Conservation (phyloP, 441 rosid genomes). For the Adansonia madagascariensis region DNA sequence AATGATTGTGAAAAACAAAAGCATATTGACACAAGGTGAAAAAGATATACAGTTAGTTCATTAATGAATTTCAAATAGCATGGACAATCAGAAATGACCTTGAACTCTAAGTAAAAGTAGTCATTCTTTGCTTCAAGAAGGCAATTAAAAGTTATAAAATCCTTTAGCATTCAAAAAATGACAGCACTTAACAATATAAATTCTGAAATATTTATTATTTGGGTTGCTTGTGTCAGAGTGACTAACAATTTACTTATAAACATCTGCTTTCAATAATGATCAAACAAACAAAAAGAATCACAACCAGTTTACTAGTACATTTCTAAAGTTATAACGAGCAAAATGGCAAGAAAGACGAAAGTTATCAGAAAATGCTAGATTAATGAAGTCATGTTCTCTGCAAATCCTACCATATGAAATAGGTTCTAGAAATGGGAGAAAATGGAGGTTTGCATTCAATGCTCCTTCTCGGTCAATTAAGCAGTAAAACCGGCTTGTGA, state of each 20-base stretch:
- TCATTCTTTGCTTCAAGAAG: slow-evolving; percentile 6
- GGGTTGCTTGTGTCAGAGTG: not conserved
- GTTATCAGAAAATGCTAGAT: not conserved
- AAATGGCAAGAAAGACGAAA: not conserved
- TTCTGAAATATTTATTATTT: not conserved
- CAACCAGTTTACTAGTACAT: not conserved
- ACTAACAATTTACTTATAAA: not conserved
- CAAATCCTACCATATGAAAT: not conserved
- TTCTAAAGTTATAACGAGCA: not conserved
- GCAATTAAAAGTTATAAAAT: slow-evolving; percentile 1
- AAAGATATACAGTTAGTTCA: not conserved
- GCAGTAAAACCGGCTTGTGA: not conserved
- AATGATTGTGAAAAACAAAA: not conserved
- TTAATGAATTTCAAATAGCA: not conserved
- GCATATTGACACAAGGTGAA: not conserved
- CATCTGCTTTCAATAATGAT: not conserved
- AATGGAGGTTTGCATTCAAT: not conserved
- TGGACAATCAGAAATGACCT: not conserved
- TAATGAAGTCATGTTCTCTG: not conserved
- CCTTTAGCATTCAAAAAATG: not conserved
- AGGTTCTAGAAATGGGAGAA: not conserved
- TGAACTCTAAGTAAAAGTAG: not conserved
- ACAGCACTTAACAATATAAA: not conserved
- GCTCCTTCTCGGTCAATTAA: not conserved
- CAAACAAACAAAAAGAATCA: not conserved